Evolutionary conservation across 1,139 yeast species (phyloP).

Genomic region (Yamadazyma dendronema): DNA sequence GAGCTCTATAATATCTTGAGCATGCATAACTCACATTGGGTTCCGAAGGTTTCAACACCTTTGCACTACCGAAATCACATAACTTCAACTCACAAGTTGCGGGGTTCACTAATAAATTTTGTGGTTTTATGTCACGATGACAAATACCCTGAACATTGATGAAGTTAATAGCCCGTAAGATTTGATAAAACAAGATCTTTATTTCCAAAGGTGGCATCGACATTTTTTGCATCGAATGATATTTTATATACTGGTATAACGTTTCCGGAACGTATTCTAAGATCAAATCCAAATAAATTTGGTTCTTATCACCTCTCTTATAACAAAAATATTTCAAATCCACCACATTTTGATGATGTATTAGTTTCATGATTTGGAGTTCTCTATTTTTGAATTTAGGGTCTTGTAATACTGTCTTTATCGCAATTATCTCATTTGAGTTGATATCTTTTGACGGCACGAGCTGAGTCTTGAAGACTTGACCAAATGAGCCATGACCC

Average conservation of each 20-base stretch:
- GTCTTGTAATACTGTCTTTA: constrained; percentile 92
- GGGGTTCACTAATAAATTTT: constrained; percentile 74
- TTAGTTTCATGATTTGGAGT: constrained; percentile 89
- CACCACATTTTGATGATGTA: constrained; percentile 84
- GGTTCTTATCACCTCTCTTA: constrained; percentile 74
- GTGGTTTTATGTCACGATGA: constrained; percentile 87
- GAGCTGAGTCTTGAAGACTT: constrained; percentile 84
- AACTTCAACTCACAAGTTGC: constrained; percentile 61
- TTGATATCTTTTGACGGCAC: constrained; percentile 68
- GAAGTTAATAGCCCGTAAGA: constrained; percentile 87
- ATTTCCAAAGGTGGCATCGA: constrained; percentile 89
- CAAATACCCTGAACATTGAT: constrained; percentile 92
- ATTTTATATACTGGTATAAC: constrained; percentile 81
- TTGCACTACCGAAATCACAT: constrained; percentile 83
- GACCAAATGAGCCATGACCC: constrained; percentile 97
- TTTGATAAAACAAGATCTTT: constrained; percentile 85
- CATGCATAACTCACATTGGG: constrained; percentile 79
- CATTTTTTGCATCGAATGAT: constrained; percentile 70
- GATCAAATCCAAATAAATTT: constrained; percentile 80
- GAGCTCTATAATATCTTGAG: constrained; percentile 79
- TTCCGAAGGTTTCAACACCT: constrained; percentile 67
- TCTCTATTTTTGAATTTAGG: constrained; percentile 95
- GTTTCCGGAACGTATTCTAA: constrained; percentile 95
- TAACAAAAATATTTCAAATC: constrained; percentile 86
- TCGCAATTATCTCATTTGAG: constrained; percentile 78